These are phyloP conservation scores for Keithomyces neogunnii DNA, from an alignment of 2,329 filamentous ascomycete genomes.

Conservation along the genomic window DNA sequence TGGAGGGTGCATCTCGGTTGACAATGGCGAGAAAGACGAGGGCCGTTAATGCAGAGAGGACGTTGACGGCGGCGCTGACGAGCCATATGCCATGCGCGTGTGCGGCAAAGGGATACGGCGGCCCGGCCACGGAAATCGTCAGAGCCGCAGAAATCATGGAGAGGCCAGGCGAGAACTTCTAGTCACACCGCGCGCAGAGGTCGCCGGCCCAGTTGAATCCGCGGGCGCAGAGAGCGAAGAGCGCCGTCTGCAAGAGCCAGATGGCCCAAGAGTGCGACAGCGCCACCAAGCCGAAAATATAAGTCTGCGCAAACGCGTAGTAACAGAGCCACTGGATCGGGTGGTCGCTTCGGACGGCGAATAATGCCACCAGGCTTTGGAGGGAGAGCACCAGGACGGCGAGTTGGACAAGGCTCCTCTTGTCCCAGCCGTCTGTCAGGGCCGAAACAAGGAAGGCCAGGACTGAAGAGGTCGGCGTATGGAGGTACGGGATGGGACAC, in stretches of 20 bases:
- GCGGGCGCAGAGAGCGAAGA: neutral
- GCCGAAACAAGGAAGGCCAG: neutral
- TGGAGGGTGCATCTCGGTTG: neutral
- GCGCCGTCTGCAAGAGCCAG: neutral
- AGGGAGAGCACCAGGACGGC: neutral
- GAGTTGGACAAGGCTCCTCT: neutral
- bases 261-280: neutral
- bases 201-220: neutral
- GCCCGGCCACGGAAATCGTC: neutral
- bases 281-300: neutral
- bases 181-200: too few relatives aligned
- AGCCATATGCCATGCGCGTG: neutral
- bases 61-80: neutral
- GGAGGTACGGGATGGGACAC: neutral
- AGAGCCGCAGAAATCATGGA: neutral
- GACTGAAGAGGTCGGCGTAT: neutral
- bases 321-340: neutral
- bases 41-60: neutral
- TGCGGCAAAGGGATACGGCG: neutral
- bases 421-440: neutral
- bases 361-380: neutral
- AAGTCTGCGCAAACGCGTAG: neutral
- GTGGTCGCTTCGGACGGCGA: neutral
- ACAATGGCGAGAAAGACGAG: neutral
- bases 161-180: neutral